Conservation (phyloP, 805 yeast genomes). For the Metschnikowia lachancei region DNA sequence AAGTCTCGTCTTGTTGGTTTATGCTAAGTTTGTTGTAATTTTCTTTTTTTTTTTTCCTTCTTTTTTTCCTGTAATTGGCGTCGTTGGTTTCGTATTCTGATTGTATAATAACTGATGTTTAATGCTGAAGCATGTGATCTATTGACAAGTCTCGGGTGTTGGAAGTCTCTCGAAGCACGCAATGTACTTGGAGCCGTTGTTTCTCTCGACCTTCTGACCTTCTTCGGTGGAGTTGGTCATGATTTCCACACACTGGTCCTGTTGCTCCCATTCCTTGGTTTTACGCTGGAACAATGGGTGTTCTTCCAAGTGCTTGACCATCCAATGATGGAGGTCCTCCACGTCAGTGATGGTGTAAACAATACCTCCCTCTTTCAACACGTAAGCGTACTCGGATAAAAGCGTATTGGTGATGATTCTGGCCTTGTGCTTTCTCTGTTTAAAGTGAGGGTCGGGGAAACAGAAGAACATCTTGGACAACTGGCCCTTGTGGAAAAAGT, state of each 20-base stretch:
- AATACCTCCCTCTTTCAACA: slow-evolving; percentile 79
- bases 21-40: background rate
- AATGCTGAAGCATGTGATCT: slow-evolving; percentile 7
- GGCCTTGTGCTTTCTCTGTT: slow-evolving; percentile 95
- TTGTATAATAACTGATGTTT: slow-evolving; percentile 5
- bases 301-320: slow-evolving; percentile 85
- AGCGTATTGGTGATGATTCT: slow-evolving; percentile 89
- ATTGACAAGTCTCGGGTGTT: slow-evolving; percentile 42
- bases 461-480: slow-evolving; percentile 92
- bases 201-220: slow-evolving; percentile 93
- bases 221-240: slow-evolving; percentile 96
- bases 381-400: slow-evolving; percentile 88
- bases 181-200: slow-evolving; percentile 79
- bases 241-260: slow-evolving; percentile 77
- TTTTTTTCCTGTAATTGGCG: slow-evolving; percentile 1
- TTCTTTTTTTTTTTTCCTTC: background rate
- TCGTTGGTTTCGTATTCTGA: background rate
- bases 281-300: slow-evolving; percentile 91
- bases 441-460: slow-evolving; percentile 99
- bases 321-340: slow-evolving; percentile 89
- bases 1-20: background rate
- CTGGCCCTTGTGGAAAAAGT: slow-evolving; percentile 82
- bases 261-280: slow-evolving; percentile 70
- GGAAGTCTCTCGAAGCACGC: slow-evolving; percentile 84
- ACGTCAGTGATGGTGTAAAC: slow-evolving; percentile 96